Evolutionary conservation across 345 rosid species (phyloP), one percentile per base, ranked within the genome.

Genomic region (Moricandia moricandioides): DNA sequence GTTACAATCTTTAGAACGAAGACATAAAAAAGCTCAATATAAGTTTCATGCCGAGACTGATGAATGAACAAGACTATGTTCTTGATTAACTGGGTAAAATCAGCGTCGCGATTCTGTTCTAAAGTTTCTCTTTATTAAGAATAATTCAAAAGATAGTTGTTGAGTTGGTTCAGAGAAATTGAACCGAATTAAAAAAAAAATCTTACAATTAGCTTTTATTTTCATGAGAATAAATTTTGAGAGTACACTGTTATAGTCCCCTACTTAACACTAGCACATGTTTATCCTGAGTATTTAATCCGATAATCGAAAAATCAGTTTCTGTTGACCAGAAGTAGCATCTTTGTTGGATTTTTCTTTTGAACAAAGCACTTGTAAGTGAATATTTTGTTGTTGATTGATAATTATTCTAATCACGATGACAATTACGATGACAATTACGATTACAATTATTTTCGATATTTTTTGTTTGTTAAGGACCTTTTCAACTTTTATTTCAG

Each of bases 1-100:
- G 63, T 49, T 68, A 67, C 68, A 34, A 39, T 68, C 45, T 26
- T 51, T 60, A 26, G 54, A 67, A 60, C 62, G n/a, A 67, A 49
- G 33, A 74, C 57, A 9, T 26, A 35, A 10, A 11, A 35, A 10
- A 11, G n/a, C 29, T 66, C 60, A 58, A 34, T 58, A 55, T 55
- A 21, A 57, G 66, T 31, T 17, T 57, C 71, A 30, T 65, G 49
- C 71, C 26, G 67, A 34, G 43, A 66, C 72, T 67, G 67, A 12
- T 61, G 51, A 58, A 54, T 54, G 62, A 63, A 52, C 27, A 11
- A 51, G 13, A 39, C 57, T 52, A 12, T 66, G 9, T 66, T 31
- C 31, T 43, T 74, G 73, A 49, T 60, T 5, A 60, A 49, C n/a
- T 60, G 2, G 10, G 31, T 65, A 21, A 40, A 29, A 40, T 1